Evolutionary conservation across 495 filamentous ascomycete species (phyloP).

Genomic region (Apodospora peruviana): DNA sequence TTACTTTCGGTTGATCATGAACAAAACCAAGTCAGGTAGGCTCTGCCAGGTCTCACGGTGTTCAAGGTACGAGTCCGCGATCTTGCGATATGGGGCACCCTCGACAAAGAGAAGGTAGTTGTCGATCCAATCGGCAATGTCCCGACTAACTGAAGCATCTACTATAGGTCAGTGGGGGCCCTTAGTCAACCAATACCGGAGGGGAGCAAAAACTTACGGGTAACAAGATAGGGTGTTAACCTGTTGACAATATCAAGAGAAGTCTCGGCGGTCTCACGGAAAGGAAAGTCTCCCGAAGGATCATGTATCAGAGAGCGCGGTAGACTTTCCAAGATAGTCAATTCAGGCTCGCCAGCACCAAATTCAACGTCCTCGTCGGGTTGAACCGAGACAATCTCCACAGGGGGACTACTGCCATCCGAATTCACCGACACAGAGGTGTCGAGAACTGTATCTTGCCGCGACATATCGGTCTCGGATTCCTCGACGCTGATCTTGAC

Average conservation of each 20-base stretch:
- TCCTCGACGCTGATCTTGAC: conserved; percentile 38
- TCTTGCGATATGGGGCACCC: conserved; percentile 10
- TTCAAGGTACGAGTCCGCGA: conserved; percentile 31
- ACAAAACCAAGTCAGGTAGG: conserved; percentile 14
- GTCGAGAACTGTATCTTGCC: conserved; percentile 15
- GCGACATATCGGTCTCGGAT: conserved; percentile 32
- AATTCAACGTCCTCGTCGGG: conserved; percentile 29
- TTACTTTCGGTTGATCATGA: conserved; percentile 18
- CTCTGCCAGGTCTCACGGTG: conserved; percentile 33
- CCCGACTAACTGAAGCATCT: conserved; percentile 33
- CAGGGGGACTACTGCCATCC: conserved; percentile 32
- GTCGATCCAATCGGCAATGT: conserved; percentile 39
- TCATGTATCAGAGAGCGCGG: conserved; percentile 17
- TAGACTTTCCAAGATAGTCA: conserved; percentile 18
- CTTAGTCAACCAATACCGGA: conserved; percentile 7
- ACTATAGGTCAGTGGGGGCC: conserved; percentile 21
- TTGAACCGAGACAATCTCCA: conserved; percentile 25
- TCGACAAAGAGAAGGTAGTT: conserved; percentile 30
- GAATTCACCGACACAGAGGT: conserved; percentile 32
- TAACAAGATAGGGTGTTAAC: conserved; percentile 31
- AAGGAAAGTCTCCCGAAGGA: conserved; percentile 34
- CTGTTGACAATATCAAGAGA: conserved; percentile 31
- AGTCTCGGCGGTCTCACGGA: conserved; percentile 30
- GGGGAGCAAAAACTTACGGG: conserved; percentile 32
- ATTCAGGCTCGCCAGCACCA: conserved; percentile 11